These are phyloP conservation scores for Penstemon barbatus DNA, from an alignment of 257 asterid genomes.

Conservation along the genomic window DNA sequence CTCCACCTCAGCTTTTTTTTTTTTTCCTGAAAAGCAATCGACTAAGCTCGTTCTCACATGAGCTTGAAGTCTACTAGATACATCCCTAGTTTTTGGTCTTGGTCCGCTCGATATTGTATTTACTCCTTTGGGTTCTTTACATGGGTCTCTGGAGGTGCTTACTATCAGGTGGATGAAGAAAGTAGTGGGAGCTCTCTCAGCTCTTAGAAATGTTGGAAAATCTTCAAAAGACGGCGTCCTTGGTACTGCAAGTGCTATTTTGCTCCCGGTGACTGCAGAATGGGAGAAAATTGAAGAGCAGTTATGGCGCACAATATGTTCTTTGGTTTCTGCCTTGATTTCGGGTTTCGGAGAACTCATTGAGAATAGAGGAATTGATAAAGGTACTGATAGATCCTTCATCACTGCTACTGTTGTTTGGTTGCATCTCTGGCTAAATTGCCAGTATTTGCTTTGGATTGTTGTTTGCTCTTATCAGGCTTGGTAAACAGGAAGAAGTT, in stretches of 20 bases:
- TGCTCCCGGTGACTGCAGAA: slow-evolving; percentile 87
- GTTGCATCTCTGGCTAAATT: neutral
- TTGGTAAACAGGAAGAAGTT: slow-evolving; percentile 88
- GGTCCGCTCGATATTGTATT: slow-evolving; percentile 1
- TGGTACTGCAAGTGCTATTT: slow-evolving; percentile 86
- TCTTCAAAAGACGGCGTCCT: slow-evolving; percentile 68
- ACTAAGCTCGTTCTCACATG: neutral
- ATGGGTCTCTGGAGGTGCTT: slow-evolving; percentile 57
- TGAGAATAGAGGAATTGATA: slow-evolving; percentile 85
- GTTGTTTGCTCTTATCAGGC: slow-evolving; percentile 46
- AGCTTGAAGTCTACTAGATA: neutral
- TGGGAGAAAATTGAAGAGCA: slow-evolving; percentile 84
- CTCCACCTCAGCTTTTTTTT: too few relatives aligned
- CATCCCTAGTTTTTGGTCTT: neutral
- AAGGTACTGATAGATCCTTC: slow-evolving; percentile 50
- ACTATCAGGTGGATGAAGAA: slow-evolving; percentile 53
- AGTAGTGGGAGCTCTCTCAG: slow-evolving; percentile 61
- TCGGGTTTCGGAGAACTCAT: slow-evolving; percentile 86
- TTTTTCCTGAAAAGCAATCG: too few relatives aligned
- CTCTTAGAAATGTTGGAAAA: slow-evolving; percentile 68
- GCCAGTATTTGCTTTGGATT: slow-evolving; percentile 18
- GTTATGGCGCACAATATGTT: slow-evolving; percentile 87
- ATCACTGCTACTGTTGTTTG: neutral
- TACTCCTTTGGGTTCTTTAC: slow-evolving; percentile 23
- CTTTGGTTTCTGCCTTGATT: slow-evolving; percentile 76